Evolutionary conservation across 345 rosid species (phyloP).

Genomic region (Camelina laxa): DNA sequence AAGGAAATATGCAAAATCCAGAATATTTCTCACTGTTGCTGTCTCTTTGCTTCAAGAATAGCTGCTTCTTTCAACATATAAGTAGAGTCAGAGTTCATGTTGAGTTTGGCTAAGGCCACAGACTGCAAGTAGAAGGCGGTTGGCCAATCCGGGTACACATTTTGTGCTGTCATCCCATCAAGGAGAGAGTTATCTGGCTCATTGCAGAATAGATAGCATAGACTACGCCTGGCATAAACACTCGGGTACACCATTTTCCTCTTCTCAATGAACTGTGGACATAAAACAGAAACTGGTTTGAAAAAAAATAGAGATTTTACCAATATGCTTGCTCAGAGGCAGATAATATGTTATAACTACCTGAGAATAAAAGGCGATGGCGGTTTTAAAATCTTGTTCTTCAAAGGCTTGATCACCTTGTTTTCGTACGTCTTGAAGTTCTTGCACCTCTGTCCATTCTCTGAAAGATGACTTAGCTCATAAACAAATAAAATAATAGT

Average conservation of each 20-base stretch:
- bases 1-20: slow-evolving; percentile 7
- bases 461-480: slow-evolving; percentile 73
- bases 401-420: slow-evolving; percentile 82
- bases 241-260: slow-evolving; percentile 76
- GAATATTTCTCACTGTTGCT: slow-evolving; percentile 53
- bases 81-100: slow-evolving; percentile 81
- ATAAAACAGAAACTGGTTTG: background rate
- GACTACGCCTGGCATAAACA: slow-evolving; percentile 87
- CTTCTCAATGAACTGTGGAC: slow-evolving; percentile 66
- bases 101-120: slow-evolving; percentile 81
- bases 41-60: slow-evolving; percentile 76
- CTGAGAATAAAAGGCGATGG: slow-evolving; percentile 85
- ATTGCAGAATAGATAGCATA: slow-evolving; percentile 74
- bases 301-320: background rate
- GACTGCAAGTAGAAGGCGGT: slow-evolving; percentile 95
- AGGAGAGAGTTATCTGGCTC: slow-evolving; percentile 78
- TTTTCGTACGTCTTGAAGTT: slow-evolving; percentile 79
- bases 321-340: background rate
- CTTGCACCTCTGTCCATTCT: slow-evolving; percentile 91
- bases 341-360: slow-evolving; percentile 43
- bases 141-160: slow-evolving; percentile 82
- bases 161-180: slow-evolving; percentile 94
- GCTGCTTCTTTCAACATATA: slow-evolving; percentile 90
- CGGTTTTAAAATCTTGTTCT: slow-evolving; percentile 84
- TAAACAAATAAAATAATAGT: background rate